phyloP scores from a whole-genome alignment of 768 basidiomycete genomes.

The Amanita phalloides region DNA sequence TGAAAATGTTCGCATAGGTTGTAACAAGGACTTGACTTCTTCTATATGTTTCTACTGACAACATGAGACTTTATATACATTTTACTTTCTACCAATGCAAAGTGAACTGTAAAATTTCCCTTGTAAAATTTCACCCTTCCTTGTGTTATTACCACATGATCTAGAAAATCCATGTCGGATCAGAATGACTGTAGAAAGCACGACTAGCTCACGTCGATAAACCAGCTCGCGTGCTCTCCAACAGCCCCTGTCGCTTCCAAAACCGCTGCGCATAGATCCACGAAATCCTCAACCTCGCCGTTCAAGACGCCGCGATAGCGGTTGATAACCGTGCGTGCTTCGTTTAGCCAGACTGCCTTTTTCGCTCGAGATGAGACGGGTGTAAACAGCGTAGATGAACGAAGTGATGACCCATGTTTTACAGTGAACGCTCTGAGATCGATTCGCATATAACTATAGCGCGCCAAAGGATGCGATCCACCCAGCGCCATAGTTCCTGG shows the following conservation, averaged over 20 bases:
- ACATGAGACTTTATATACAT: too few relatives aligned
- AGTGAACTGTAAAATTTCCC: too few relatives aligned
- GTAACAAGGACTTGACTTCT: too few relatives aligned
- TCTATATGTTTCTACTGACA: too few relatives aligned
- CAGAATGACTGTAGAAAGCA: not conserved
- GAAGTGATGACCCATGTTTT: constrained; percentile 22
- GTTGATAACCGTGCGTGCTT: constrained; percentile 51
- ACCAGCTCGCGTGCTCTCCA: constrained; percentile 61
- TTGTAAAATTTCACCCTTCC: too few relatives aligned
- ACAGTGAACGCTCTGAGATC: constrained; percentile 66
- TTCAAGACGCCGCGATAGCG: constrained; percentile 69
- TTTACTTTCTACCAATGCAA: too few relatives aligned
- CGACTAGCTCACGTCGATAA: constrained; percentile 55
- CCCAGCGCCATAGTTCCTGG: constrained; percentile 83
- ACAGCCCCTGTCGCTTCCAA: constrained; percentile 70
- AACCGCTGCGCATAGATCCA: constrained; percentile 66
- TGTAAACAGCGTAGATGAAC: constrained; percentile 1
- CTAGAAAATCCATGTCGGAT: constrained; percentile 21
- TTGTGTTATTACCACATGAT: constrained; percentile 47
- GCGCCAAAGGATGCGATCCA: constrained; percentile 76
- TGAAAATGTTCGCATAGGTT: too few relatives aligned
- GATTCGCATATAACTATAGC: constrained; percentile 56
- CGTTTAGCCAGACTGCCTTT: constrained; percentile 38
- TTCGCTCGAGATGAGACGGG: constrained; percentile 10
- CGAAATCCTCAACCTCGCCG: constrained; percentile 70